Conservation (phyloP, 2,329 filamentous ascomycete genomes). For the Akanthomyces uredinophilus region DNA sequence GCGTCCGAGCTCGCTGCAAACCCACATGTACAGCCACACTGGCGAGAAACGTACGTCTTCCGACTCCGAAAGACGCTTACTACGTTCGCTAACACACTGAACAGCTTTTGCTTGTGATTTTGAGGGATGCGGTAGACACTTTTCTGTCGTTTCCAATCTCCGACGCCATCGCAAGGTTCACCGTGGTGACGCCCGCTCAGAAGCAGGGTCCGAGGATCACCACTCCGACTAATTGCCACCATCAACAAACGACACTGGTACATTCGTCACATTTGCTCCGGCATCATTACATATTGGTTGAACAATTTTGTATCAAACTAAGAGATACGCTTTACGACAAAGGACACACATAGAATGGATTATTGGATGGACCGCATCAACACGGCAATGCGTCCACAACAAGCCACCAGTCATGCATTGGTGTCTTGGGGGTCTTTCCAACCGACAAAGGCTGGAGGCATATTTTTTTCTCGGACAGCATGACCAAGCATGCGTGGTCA, state of each 20-base stretch:
- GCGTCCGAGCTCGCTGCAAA: conserved; percentile 87
- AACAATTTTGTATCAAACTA: neutral
- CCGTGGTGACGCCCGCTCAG: conserved; percentile 60
- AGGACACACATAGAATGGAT: conserved; percentile 6
- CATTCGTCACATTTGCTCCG: neutral
- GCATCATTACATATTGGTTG: neutral
- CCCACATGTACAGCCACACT: conserved; percentile 98
- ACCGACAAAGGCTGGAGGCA: neutral
- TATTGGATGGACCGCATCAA: neutral
- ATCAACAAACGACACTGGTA: neutral
- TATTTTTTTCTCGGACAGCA: neutral
- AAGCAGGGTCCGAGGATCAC: conserved; percentile 59
- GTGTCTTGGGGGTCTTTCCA: neutral
- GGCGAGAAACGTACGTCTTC: conserved; percentile 86
- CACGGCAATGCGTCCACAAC: neutral
- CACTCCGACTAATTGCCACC: conserved; percentile 46
- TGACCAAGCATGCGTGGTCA: neutral
- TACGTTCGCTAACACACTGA: conserved; percentile 7
- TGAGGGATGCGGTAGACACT: conserved; percentile 89
- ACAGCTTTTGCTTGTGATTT: conserved; percentile 90
- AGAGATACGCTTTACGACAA: conserved; percentile 10
- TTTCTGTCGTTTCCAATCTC: conserved; percentile 95
- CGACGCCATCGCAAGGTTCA: conserved; percentile 95
- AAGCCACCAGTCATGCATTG: neutral
- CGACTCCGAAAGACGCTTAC: no score